Percentiles rank a stretch among this genome's conserved stretches.
These are phyloP conservation scores for Metschnikowia santaceciliae DNA, from an alignment of 805 yeast genomes.

Conservation along the genomic window DNA sequence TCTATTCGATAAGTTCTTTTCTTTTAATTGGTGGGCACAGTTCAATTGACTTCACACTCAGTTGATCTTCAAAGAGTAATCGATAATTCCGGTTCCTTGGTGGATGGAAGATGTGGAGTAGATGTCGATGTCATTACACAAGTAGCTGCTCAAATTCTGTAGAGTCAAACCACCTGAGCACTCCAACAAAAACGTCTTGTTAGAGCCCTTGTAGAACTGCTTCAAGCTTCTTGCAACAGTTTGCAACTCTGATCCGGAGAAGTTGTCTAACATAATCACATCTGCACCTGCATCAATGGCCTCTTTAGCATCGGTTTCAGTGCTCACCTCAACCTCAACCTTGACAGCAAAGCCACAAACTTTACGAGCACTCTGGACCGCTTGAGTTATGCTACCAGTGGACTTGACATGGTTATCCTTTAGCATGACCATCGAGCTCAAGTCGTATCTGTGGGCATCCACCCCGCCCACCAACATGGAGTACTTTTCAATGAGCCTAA, in stretches of 20 bases:
- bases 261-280: conserved; percentile 91
- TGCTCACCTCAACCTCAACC: conserved; percentile 89
- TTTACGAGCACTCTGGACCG: conserved; percentile 69
- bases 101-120: conserved; percentile 90
- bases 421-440: conserved; percentile 92
- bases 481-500: conserved; percentile 82
- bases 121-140: conserved; percentile 79
- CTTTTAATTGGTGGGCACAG: too few relatives aligned
- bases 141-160: conserved; percentile 57
- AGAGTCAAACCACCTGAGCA: conserved; percentile 88
- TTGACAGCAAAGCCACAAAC: conserved; percentile 88
- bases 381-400: conserved; percentile 85
- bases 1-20: conserved; percentile 27
- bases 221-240: conserved; percentile 63
- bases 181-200: conserved; percentile 63
- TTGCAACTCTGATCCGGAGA: conserved; percentile 60
- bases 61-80: conserved; percentile 73
- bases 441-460: conserved; percentile 87
- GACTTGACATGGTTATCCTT: conserved; percentile 93
- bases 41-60: not conserved
- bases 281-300: conserved; percentile 96
- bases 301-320: conserved; percentile 81
- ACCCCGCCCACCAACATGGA: conserved; percentile 95
- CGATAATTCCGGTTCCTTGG: conserved; percentile 83
- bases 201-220: conserved; percentile 45